Base-by-base conservation (phyloP, 345 rosid species). In the Aethionema arabicum region DNA sequence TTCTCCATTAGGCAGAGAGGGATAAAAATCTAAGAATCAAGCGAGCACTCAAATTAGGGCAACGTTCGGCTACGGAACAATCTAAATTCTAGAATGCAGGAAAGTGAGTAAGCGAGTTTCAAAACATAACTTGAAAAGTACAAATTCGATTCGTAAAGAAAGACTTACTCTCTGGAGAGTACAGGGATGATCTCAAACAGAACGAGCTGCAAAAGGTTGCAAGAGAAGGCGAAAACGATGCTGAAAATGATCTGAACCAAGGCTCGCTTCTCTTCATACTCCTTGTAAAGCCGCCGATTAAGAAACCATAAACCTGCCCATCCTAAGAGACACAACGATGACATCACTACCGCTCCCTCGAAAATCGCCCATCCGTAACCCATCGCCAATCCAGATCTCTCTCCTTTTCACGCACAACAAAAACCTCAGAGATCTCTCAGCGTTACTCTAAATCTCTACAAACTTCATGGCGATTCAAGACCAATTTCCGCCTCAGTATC, bases 301-400 rank as follows among this genome's bases (percentile, higher is more conserved):
- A 92, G 69, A 77, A 92, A 92, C 97, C 97, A 92, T 0, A 89
- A 80, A 9, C 98, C 98, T 0, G 95, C 62, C 96, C 91, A 92
- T 2, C 91, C 95, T 31, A 92, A 70, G 41, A 83, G 76, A 36
- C 77, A 74, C 47, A 89, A 69, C 12, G 98, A 92, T 7, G 79
- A 80, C 4, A 78, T 62, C 62, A 78, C 89, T 75, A 85, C 85
- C 30, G 67, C 15, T 14, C 91, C 91, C 56, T 92, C 93, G 78
- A 59, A 84, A 11, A 92, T 78, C 68, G 76, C 85, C 76, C 72
- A 67, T 44, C 96, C 88, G 85, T 80, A 83, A 51, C 85, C 81
- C 91, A 85, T 82, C 65, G 59, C 77, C 80, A 79, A 73, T 79
- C 57, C 30, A 53, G 56, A 53, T 66, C 65, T 35, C 49, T 36